Conservation (phyloP, 2,329 filamentous ascomycete genomes). For the Phaeophleospora eucalypticola region DNA sequence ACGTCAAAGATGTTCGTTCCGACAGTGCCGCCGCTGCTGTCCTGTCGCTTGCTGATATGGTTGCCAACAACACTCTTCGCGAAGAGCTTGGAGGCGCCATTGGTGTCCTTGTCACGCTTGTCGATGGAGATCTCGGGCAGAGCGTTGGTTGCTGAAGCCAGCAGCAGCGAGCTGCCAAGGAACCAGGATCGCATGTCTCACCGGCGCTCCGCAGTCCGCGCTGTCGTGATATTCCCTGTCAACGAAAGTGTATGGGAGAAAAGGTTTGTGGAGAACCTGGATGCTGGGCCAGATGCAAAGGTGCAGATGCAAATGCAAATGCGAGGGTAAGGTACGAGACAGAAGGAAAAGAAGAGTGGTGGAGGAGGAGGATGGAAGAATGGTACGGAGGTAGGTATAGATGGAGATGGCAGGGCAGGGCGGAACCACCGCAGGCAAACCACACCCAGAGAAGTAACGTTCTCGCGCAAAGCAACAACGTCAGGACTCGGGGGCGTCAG, state of each 20-base stretch:
- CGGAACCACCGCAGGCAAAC: too few species aligned
- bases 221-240: neutral
- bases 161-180: slow-evolving; percentile 12
- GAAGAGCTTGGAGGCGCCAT: slow-evolving; percentile 13
- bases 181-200: slow-evolving; percentile 12
- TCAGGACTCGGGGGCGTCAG: too few species aligned
- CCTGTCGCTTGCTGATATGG: slow-evolving; percentile 9
- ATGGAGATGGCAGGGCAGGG: too few species aligned
- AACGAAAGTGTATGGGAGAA: neutral
- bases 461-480: too few species aligned
- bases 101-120: slow-evolving; percentile 26
- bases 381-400: too few species aligned
- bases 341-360: neutral
- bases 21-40: slow-evolving; percentile 18
- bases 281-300: neutral
- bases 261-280: neutral
- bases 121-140: slow-evolving; percentile 25
- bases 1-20: slow-evolving; percentile 31
- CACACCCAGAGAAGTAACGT: too few species aligned
- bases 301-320: too few species aligned
- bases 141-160: slow-evolving; percentile 17
- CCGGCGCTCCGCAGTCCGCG: neutral
- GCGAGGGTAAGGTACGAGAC: neutral
- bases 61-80: slow-evolving; percentile 11
- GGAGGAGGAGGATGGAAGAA: neutral